Evolutionary conservation across 1,284 basidiomycete genomes (phyloP).

Genomic region (Heliocybe sulcata): DNA sequence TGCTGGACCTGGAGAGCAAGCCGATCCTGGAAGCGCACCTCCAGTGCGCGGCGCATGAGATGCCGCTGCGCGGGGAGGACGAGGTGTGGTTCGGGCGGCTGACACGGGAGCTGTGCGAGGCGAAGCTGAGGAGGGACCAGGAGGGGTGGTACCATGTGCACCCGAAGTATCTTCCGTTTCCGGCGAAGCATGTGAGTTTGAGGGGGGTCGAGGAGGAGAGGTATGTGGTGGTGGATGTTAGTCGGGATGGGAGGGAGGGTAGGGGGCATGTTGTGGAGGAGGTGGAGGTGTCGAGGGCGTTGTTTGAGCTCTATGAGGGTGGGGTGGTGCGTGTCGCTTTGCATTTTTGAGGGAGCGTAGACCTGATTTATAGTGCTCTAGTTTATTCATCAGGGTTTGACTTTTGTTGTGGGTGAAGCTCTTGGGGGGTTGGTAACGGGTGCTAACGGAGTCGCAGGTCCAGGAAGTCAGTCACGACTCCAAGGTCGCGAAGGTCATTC

Average conservation of each 20-base stretch:
- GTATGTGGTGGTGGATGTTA: constrained; percentile 72
- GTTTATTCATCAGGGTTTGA: constrained; percentile 80
- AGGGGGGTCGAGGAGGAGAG: constrained; percentile 75
- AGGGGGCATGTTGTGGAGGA: constrained; percentile 69
- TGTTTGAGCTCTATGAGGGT: constrained; percentile 84
- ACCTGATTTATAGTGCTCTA: constrained; percentile 17
- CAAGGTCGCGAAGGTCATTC: constrained; percentile 63
- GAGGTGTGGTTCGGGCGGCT: constrained; percentile 65
- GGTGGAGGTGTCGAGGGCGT: constrained; percentile 77
- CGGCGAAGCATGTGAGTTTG: constrained; percentile 69
- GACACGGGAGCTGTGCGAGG: constrained; percentile 49
- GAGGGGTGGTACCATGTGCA: constrained; percentile 82
- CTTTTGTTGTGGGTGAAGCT: constrained; percentile 50
- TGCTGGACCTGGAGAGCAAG: constrained; percentile 71
- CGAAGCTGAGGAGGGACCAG: constrained; percentile 47
- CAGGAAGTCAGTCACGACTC: constrained; percentile 79
- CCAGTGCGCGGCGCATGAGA: constrained; percentile 84
- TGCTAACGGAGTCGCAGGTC: constrained; percentile 35
- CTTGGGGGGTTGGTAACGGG: constrained; percentile 3
- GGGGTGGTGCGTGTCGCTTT: constrained; percentile 45
- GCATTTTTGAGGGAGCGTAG: background rate
- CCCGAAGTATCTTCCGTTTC: constrained; percentile 72
- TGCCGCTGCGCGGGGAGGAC: constrained; percentile 72
- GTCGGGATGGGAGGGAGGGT: constrained; percentile 28
- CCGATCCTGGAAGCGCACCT: constrained; percentile 80